These are phyloP conservation scores for Erodium moschatum DNA, from an alignment of 441 rosid species.

Conservation along the genomic window DNA sequence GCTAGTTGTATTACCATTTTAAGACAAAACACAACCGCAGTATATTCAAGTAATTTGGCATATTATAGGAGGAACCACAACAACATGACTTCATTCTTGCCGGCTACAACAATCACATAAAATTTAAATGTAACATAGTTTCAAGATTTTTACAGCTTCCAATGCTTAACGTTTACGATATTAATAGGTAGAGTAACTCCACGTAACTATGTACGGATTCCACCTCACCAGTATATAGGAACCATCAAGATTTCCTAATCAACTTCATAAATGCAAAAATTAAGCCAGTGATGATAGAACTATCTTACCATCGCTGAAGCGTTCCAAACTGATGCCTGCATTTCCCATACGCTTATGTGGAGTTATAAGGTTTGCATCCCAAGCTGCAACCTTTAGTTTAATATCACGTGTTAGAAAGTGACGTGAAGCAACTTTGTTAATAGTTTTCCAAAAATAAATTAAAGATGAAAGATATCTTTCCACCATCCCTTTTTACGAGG, in stretches of 20 bases:
- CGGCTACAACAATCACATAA: not conserved
- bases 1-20: constrained; percentile 11
- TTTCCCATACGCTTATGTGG: constrained; percentile 99
- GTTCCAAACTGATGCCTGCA: constrained; percentile 48
- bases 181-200: not conserved
- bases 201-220: not conserved
- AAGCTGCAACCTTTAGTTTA: constrained; percentile 73
- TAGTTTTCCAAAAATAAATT: not conserved
- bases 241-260: not conserved
- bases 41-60: not conserved
- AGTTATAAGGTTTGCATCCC: constrained; percentile 95
- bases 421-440: not conserved
- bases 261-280: not conserved
- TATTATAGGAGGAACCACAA: not conserved
- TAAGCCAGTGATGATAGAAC: constrained; percentile 4
- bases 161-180: not conserved
- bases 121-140: not conserved
- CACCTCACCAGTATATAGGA: not conserved
- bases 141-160: not conserved
- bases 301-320: constrained; percentile 67
- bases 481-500: too few relatives aligned
- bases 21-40: constrained; percentile 12
- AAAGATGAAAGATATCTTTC: not conserved
- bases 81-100: not conserved
- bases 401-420: not conserved